phyloP scores from a whole-genome alignment of 139 green algal genomes.

The Coelastrella sp. region DNA sequence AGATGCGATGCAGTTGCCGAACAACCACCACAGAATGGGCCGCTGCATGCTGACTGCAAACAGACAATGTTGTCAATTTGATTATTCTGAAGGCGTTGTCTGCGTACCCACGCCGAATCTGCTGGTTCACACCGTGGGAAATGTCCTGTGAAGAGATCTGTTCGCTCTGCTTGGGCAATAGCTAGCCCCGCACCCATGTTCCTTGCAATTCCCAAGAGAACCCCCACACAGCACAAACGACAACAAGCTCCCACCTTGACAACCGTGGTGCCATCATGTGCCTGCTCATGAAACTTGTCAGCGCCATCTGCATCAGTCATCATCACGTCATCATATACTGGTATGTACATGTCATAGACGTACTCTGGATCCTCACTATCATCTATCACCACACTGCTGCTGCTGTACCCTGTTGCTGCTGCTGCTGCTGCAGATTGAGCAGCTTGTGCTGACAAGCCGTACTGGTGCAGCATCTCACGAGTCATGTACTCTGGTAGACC shows the following conservation, averaged over 20 bases:
- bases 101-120: too few relatives aligned
- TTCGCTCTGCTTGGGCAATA: too few relatives aligned
- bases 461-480: conserved; percentile 32
- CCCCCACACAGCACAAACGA: too few relatives aligned
- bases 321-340: background rate
- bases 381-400: background rate
- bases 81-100: too few relatives aligned
- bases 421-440: conserved; percentile 10
- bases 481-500: conserved; percentile 23
- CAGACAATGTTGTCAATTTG: too few relatives aligned
- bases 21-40: too few relatives aligned
- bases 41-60: too few relatives aligned
- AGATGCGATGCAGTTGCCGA: too few relatives aligned
- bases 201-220: too few relatives aligned
- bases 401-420: background rate
- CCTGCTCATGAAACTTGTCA: background rate
- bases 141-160: too few relatives aligned
- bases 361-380: background rate
- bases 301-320: background rate
- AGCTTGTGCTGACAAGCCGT: background rate
- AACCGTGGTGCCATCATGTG: background rate
- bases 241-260: background rate
- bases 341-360: conserved; percentile 30
- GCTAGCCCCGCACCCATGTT: too few relatives aligned
- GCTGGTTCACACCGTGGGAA: too few relatives aligned